Evolutionary conservation across 257 asterid genomes (phyloP).

Genomic region (Solanum piurae): DNA sequence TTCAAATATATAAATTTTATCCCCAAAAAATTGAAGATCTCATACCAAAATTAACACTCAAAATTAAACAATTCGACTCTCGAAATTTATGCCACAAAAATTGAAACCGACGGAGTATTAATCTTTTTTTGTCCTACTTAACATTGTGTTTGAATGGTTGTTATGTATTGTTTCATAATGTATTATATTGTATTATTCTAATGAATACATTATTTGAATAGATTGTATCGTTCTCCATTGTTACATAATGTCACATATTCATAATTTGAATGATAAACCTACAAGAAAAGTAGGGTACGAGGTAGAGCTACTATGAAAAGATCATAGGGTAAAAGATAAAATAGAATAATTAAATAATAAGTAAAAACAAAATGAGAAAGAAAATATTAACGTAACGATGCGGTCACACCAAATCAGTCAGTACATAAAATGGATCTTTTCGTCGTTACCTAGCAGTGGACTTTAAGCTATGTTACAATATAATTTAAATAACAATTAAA

Average conservation of each 20-base stretch:
- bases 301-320: no score
- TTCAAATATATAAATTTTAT: no score
- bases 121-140: background rate
- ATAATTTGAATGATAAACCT: background rate
- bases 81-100: background rate
- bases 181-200: background rate
- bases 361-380: no score
- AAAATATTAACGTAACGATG: no score
- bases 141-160: background rate
- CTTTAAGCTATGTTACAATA: no score
- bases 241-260: background rate
- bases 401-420: background rate
- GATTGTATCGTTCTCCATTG: no score
- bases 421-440: background rate
- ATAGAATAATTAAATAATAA: no score
- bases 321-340: background rate
- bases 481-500: background rate
- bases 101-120: background rate
- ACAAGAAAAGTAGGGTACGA: background rate
- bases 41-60: background rate
- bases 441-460: no score
- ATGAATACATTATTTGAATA: background rate
- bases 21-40: no score
- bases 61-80: background rate
- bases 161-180: background rate